phyloP scores from a whole-genome alignment of 2,329 filamentous ascomycete species.

The Ceratocystis eucalypticola region DNA sequence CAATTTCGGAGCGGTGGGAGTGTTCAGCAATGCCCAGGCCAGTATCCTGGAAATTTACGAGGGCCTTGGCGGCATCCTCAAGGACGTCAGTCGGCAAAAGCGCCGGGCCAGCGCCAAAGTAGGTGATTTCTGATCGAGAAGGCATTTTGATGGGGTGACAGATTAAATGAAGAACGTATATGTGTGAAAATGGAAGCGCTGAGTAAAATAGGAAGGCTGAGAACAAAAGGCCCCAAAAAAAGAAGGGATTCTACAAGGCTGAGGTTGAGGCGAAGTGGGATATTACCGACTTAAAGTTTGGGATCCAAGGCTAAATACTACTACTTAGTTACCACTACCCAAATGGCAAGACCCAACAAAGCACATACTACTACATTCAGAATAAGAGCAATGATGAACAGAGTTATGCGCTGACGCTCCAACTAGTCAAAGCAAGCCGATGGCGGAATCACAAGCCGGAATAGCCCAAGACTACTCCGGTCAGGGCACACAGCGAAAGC shows the following conservation, averaged over 20 bases:
- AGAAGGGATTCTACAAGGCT: neutral
- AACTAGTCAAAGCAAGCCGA: constrained; percentile 4
- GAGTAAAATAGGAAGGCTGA: constrained; percentile 1
- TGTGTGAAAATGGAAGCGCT: neutral
- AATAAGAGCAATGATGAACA: too few species aligned
- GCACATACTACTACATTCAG: too few species aligned
- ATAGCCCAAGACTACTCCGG: neutral
- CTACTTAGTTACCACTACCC: neutral
- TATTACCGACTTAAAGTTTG: neutral
- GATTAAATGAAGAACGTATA: neutral
- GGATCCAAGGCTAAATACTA: too few species aligned
- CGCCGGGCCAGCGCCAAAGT: constrained; percentile 89
- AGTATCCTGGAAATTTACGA: constrained; percentile 68
- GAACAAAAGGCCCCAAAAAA: neutral
- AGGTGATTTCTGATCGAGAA: constrained; percentile 58
- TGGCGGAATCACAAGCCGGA: constrained; percentile 9
- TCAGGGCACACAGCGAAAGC: neutral
- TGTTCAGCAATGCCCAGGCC: constrained; percentile 83
- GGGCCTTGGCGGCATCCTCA: constrained; percentile 58
- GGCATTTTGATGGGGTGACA: constrained; percentile 40
- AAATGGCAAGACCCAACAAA: neutral
- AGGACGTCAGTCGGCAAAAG: constrained; percentile 69
- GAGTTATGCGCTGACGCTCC: too few species aligned
- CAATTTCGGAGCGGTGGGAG: constrained; percentile 71
- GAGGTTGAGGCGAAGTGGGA: neutral